Evolutionary conservation across 495 filamentous ascomycete genomes (phyloP).

Genomic region (Penicillium atrosanguineum): DNA sequence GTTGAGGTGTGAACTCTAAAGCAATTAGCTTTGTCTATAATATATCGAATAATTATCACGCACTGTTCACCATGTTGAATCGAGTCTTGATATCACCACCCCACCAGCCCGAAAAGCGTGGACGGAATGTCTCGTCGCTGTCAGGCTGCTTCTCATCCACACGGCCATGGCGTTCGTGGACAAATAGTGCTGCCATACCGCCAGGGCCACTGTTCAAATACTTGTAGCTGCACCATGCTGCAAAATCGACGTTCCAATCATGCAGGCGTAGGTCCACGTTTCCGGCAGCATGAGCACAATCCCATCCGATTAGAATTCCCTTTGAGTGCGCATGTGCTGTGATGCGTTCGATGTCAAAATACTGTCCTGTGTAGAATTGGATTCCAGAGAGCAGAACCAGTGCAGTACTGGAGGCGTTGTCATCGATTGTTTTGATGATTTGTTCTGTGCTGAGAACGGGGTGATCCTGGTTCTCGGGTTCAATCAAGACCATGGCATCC

Average conservation of each 20-base stretch:
- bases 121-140: slow-evolving; percentile 40
- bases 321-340: slow-evolving; percentile 74
- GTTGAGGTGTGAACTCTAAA: slow-evolving; percentile 65
- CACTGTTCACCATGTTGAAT: slow-evolving; percentile 73
- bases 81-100: slow-evolving; percentile 72
- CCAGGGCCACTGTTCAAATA: slow-evolving; percentile 93
- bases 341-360: slow-evolving; percentile 82
- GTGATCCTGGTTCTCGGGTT: slow-evolving; percentile 52
- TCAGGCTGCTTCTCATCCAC: slow-evolving; percentile 41
- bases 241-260: slow-evolving; percentile 94
- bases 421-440: slow-evolving; percentile 71
- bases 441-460: slow-evolving; percentile 66
- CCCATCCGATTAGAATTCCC: slow-evolving; percentile 84
- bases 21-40: neutral
- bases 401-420: slow-evolving; percentile 73
- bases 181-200: slow-evolving; percentile 80
- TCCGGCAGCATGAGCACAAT: slow-evolving; percentile 91
- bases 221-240: slow-evolving; percentile 97
- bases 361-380: slow-evolving; percentile 93
- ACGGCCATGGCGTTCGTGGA: slow-evolving; percentile 71
- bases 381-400: slow-evolving; percentile 84
- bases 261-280: slow-evolving; percentile 83
- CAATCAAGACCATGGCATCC: slow-evolving; percentile 72
- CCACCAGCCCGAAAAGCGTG: slow-evolving; percentile 86
- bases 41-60: slow-evolving; percentile 7